phyloP scores from a whole-genome alignment of 352 stramenopile genomes.

The Pythium rhizo-oryzae region DNA sequence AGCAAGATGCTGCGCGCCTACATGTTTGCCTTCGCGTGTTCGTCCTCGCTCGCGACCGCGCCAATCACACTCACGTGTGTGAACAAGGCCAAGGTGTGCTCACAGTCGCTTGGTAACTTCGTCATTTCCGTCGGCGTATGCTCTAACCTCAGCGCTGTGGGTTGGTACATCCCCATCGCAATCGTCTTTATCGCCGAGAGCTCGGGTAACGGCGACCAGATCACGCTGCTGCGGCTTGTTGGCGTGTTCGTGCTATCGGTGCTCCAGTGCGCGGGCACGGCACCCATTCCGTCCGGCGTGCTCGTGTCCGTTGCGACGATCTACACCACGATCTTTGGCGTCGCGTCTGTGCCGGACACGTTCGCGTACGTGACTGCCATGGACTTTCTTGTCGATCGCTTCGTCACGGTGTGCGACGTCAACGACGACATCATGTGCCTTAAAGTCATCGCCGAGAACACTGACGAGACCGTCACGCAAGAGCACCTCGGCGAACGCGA shows the following conservation, averaged over 20 bases:
- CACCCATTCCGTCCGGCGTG: conserved; percentile 55
- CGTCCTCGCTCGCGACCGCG: conserved; percentile 71
- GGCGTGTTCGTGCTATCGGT: conserved; percentile 63
- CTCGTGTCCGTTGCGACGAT: conserved; percentile 64
- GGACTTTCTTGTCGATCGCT: conserved; percentile 71
- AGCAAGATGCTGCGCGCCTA: conserved; percentile 66
- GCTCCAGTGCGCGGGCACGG: conserved; percentile 54
- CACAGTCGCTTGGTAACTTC: conserved; percentile 75
- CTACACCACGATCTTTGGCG: conserved; percentile 69
- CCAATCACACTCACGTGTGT: conserved; percentile 69
- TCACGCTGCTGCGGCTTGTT: conserved; percentile 57
- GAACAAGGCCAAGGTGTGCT: conserved; percentile 64
- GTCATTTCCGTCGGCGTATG: conserved; percentile 74
- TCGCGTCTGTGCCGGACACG: conserved; percentile 49
- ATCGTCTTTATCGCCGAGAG: conserved; percentile 70
- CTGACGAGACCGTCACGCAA: conserved; percentile 66
- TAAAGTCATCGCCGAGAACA: conserved; percentile 77
- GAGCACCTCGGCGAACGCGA: conserved; percentile 54
- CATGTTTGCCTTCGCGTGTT: conserved; percentile 66
- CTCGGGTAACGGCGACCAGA: conserved; percentile 52
- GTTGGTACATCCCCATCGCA: conserved; percentile 66
- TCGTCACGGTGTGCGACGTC: conserved; percentile 72
- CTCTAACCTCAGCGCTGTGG: conserved; percentile 62
- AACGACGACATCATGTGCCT: conserved; percentile 84
- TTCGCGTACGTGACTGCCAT: conserved; percentile 68